phyloP scores from a whole-genome alignment of 768 basidiomycete species.

The Cystofilobasidium bisporidii region DNA sequence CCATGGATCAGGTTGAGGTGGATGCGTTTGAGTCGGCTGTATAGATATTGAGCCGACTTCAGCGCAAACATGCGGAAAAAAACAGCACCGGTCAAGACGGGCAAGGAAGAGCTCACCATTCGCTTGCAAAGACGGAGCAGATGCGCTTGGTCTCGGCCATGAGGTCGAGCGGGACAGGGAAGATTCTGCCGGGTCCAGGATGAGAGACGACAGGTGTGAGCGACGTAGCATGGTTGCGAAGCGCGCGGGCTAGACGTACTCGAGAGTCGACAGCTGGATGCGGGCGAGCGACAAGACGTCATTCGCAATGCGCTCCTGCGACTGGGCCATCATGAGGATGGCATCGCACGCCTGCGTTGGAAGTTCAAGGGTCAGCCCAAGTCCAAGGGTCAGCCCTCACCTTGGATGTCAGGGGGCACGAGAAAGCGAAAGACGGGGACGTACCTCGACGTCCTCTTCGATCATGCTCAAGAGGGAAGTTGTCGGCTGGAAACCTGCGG shows the following conservation, averaged over 20 bases:
- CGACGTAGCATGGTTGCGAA: too few species aligned
- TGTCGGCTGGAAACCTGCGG: constrained; percentile 25
- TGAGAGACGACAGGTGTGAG: background rate
- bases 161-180: constrained; percentile 37
- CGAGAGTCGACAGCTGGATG: constrained; percentile 22
- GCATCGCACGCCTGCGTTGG: constrained; percentile 23
- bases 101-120: constrained; percentile 31
- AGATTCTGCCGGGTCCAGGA: constrained; percentile 20
- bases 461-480: constrained; percentile 27
- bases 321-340: constrained; percentile 41
- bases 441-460: constrained; percentile 37
- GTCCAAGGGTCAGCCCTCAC: too few species aligned
- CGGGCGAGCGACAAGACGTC: constrained; percentile 40
- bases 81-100: constrained; percentile 30
- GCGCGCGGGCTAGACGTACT: constrained; percentile 13
- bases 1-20: constrained; percentile 37
- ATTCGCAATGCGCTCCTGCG: constrained; percentile 42
- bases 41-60: too few species aligned
- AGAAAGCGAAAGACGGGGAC: too few species aligned
- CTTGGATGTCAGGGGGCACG: too few species aligned
- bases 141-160: constrained; percentile 37
- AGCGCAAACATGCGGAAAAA: background rate
- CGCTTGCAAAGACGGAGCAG: constrained; percentile 41
- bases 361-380: too few species aligned
- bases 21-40: constrained; percentile 38